These are phyloP conservation scores for Blastobotrys ciferrii DNA, from an alignment of 1,139 yeast species.

Conservation along the genomic window DNA sequence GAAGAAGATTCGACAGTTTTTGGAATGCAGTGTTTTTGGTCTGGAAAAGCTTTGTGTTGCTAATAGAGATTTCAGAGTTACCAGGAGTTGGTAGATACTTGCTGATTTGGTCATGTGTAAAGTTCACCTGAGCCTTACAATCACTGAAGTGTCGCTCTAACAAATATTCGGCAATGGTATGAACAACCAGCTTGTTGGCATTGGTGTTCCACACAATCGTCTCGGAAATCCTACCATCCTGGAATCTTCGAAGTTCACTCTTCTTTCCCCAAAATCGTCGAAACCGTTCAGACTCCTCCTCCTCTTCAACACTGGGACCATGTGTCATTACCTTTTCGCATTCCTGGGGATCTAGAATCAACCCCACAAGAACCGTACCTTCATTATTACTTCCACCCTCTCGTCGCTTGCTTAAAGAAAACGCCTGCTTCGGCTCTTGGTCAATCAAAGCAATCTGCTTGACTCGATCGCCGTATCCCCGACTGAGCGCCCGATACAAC, in stretches of 20 bases:
- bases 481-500: slow-evolving; percentile 54
- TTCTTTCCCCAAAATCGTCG: slow-evolving; percentile 86
- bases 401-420: slow-evolving; percentile 52
- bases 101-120: slow-evolving; percentile 22
- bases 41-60: slow-evolving; percentile 54
- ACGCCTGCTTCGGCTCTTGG: slow-evolving; percentile 25
- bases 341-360: slow-evolving; percentile 68
- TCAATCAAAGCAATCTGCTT: slow-evolving; percentile 42
- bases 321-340: slow-evolving; percentile 78
- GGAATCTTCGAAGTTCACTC: slow-evolving; percentile 81
- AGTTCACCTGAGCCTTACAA: slow-evolving; percentile 24
- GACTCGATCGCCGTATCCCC: slow-evolving; percentile 69
- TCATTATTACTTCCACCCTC: slow-evolving; percentile 7
- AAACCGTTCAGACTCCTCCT: slow-evolving; percentile 60
- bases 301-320: slow-evolving; percentile 70
- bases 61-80: slow-evolving; percentile 45
- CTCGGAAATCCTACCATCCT: slow-evolving; percentile 82
- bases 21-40: slow-evolving; percentile 65
- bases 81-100: slow-evolving; percentile 53
- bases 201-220: slow-evolving; percentile 78
- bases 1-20: slow-evolving; percentile 53
- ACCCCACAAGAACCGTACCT: slow-evolving; percentile 48
- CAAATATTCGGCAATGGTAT: slow-evolving; percentile 61
- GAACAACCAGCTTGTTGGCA: slow-evolving; percentile 60
- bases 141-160: slow-evolving; percentile 61